Conservation (phyloP, 495 filamentous ascomycete species). For the Tuber borchii region DNA sequence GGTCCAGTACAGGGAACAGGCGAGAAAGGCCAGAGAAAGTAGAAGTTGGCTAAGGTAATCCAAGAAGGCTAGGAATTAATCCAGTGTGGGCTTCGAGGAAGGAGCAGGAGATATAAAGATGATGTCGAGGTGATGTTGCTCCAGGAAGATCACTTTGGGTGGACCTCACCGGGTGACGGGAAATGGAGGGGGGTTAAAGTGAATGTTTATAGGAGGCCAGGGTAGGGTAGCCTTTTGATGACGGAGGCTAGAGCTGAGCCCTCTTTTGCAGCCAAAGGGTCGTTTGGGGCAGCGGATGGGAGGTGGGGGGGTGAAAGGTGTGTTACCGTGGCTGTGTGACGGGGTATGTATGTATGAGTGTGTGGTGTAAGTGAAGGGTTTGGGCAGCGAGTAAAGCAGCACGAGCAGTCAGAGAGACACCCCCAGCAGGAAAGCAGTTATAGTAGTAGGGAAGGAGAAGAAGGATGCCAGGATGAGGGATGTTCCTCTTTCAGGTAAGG, state of each 20-base stretch:
- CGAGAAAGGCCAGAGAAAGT: not conserved
- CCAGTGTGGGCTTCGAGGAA: constrained; percentile 31
- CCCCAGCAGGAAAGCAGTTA: not conserved
- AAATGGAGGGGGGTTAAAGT: constrained; percentile 28
- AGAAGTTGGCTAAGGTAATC: not conserved
- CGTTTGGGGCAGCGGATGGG: not conserved
- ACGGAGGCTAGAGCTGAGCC: constrained; percentile 39
- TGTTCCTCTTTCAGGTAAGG: constrained; percentile 20
- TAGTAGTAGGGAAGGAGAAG: constrained; percentile 20
- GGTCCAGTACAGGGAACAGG: not conserved
- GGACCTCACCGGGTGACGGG: constrained; percentile 36
- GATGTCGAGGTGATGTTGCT: constrained; percentile 40
- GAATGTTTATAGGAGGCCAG: constrained; percentile 40
- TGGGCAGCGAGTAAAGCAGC: not conserved
- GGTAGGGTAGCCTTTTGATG: constrained; percentile 31
- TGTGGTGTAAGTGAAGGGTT: constrained; percentile 1
- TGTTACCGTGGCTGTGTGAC: not conserved
- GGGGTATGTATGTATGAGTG: not conserved
- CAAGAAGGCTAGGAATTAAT: constrained; percentile 17
- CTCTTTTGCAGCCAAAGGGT: constrained; percentile 19
- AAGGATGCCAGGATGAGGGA: constrained; percentile 19
- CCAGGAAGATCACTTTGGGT: constrained; percentile 34
- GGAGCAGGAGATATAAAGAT: constrained; percentile 38
- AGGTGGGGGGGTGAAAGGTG: not conserved
- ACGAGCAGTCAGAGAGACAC: not conserved